Base-by-base conservation (phyloP, 495 filamentous ascomycete species). In the Xylaria intraflava region DNA sequence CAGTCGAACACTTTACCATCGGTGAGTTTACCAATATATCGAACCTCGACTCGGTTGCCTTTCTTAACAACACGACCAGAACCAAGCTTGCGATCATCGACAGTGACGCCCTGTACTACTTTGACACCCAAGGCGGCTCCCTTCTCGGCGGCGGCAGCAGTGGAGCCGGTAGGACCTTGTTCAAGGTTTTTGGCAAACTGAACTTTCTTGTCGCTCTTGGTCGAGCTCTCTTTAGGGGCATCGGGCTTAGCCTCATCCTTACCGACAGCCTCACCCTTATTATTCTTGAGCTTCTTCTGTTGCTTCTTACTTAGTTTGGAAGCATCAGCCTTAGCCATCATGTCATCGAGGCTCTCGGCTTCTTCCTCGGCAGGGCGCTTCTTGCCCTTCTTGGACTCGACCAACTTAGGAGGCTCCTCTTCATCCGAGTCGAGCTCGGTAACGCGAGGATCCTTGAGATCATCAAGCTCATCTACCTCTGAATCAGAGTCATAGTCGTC, bases 101-200 rank as follows among this genome's bases (percentile, higher is more conserved):
- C 79, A 57, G 83, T 95, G 43, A 99, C 88, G 46, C 89, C 93
- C 57, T 90, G 77, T 46, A 96, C 77, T 46, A 82, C 83, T 75
- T 88, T 92, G 38, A 87, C 76, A 36, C 85, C 84, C 44, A 84
- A 72, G 26, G 78, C 56, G 16, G 72, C 64, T 57, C 76, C 76
- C 46, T 67, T 67, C 52, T 66, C 65, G 22, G 69, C 64, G 26
- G 45, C 46, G 35, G 61, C 62, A 14, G 72, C 67, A 14, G 72
- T 67, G 38, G 85, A 84, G 53, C 83, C 81, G 38, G 90, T 90
- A 35, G 93, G 93, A 42, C 92, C 93, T 68, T 95, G 90, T 77
- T 97, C 94, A 29, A 98, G 87, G 68, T 96, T 88, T 79, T 96
- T 94, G 58, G 93, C 93, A 68, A 99, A 99, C 72, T 95, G 89